These are phyloP conservation scores for Didymella keratinophila DNA, from an alignment of 2,329 filamentous ascomycete species.

Conservation along the genomic window DNA sequence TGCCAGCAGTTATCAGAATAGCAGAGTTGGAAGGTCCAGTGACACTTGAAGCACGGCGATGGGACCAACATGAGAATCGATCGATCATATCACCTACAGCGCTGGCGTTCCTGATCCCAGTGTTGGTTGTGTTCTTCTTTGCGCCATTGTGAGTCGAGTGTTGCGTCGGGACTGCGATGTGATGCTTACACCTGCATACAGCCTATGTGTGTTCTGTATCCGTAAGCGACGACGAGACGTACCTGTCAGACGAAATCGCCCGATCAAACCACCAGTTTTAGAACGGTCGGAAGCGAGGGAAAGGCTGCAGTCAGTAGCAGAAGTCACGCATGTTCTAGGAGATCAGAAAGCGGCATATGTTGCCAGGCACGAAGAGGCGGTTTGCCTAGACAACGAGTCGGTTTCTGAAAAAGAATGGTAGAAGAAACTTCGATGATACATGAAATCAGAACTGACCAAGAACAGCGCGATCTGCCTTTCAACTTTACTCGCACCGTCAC, in stretches of 20 bases:
- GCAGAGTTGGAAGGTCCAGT: neutral
- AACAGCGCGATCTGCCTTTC: slow-evolving; percentile 46
- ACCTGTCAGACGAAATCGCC: slow-evolving; percentile 9
- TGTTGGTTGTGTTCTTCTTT: slow-evolving; percentile 40
- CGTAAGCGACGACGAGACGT: slow-evolving; percentile 24
- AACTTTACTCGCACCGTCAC: slow-evolving; percentile 34
- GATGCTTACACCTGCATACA: slow-evolving; percentile 14
- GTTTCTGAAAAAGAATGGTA: slow-evolving; percentile 40
- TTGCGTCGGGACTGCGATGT: neutral
- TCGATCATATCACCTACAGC: slow-evolving; percentile 39
- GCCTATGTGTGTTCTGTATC: slow-evolving; percentile 35
- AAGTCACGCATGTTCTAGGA: slow-evolving; percentile 21
- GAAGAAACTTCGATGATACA: neutral
- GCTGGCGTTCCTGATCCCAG: slow-evolving; percentile 40
- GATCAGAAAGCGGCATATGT: slow-evolving; percentile 12
- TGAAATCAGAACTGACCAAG: slow-evolving; percentile 20
- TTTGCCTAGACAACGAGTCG: slow-evolving; percentile 25
- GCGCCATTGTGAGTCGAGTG: slow-evolving; percentile 39
- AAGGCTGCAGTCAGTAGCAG: slow-evolving; percentile 33
- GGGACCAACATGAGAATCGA: slow-evolving; percentile 15
- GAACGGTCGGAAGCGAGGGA: slow-evolving; percentile 34
- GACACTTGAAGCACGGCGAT: slow-evolving; percentile 14
- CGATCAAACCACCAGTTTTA: slow-evolving; percentile 28
- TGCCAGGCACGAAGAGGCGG: slow-evolving; percentile 7
- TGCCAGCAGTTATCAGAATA: slow-evolving; percentile 15